Base-by-base conservation (phyloP, 164 flowering plant species). In the Vitis labrusca region DNA sequence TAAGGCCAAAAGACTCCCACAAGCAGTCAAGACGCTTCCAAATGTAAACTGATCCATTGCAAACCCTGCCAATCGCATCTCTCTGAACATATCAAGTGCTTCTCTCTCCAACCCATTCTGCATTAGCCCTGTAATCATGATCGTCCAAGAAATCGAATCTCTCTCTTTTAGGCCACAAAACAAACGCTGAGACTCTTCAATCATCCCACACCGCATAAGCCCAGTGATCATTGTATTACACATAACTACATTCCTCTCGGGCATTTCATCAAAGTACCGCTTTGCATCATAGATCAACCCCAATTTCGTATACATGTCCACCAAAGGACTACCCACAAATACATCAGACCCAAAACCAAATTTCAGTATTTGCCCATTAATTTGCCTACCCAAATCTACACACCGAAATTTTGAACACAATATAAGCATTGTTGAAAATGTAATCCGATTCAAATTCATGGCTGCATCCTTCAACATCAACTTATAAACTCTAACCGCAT, bases 1-100 rank as follows among this genome's bases (percentile, higher is more conserved):
- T 71, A 84, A 63, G 37, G 88, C 89, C 66, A 61, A 12, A 47
- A 90, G 78, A 63, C 86, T 80, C 14, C 90, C 95, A 80, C 95
- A 91, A 58, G 97, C 95, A 17, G 94, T 89, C 80, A 91, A 82
- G 16, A 79, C 80, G 65, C 94, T 85, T 64, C 97, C 95, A 78
- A 84, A 91, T 6, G 97, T 91, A 71, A 73, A 91, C 64, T 93
- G 93, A 80, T 93, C 98, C 74, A 87, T 79, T 12, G 61, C 56
- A 60, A 87, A 60, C 19, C 84, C 86, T 70, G 74, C 84, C 56
- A 71, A 57, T 68, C 85, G 75, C 97, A 93, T 93, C 50, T 82
- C 81, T 72, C 87, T 81, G 69, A 88, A 82, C 59, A 80, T 12
- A 19, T 79, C 78, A 51, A 91, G 19, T 11, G 97, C 91, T 80